Base-by-base conservation (phyloP, 495 filamentous ascomycete species). In the Thermothielavioides terrestris region DNA sequence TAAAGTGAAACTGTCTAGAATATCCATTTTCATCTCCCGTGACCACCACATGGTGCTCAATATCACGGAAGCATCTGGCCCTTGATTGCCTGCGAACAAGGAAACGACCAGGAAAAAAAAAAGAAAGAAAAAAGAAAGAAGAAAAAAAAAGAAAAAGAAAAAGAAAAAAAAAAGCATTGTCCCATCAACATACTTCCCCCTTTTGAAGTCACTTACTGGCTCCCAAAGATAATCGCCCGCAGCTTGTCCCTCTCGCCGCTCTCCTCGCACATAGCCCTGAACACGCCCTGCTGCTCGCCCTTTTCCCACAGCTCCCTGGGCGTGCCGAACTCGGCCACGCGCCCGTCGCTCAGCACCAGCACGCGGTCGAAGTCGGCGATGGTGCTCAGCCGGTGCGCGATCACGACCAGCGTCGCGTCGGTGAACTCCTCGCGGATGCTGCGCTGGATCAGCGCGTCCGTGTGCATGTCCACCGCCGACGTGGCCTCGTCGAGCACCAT, bases 401-500 rank as follows among this genome's bases (percentile, higher is more conserved):
- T 91, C 2, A 92, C 88, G n/a, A 94, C 59, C 9, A 94, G 63
- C 0, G 88, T 90, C n/a, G 79, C 79, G 50, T 82, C 77, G 8
- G 72, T 75, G 47, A 92, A 94, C 61, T 89, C 86, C 40, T 85
- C 80, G 14, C 88, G 77, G 53, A 95, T 94, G 41, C 78, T 84
- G 11, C 83, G 75, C 67, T 94, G 88, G 54, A 95, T 92, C 14
- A 90, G 68, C 6, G 77, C 71, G 63, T 95, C 89, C 0, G 86
- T 92, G 31, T 81, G 77, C 82, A 88, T 89, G 64, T 95, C 89
- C 4, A 95, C 87, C 3, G 89, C 86, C 4, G 80, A 85, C 0
- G 89, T 95, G 0, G 89, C 89, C 67, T 95, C 89, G 60, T 95
- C 89, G 9, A 95, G 75, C 8, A 95, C 81, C 77, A 95, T 84